Base-by-base conservation (phyloP, 345 rosid genomes). In the Nasturtium officinale region DNA sequence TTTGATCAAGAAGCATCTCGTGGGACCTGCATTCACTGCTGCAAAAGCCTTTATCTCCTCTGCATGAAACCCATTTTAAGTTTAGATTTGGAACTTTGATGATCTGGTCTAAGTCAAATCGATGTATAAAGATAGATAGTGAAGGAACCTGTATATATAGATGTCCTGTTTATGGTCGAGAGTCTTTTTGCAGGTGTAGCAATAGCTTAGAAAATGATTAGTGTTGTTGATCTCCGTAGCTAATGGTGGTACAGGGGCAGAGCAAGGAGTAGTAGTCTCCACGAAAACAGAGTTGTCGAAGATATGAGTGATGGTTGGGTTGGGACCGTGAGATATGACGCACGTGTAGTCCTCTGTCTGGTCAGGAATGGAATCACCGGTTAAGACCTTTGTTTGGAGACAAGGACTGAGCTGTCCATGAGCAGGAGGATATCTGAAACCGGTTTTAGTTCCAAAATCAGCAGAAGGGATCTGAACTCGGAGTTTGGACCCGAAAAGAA, bases 1-100 rank as follows among this genome's bases (percentile, higher is more conserved):
- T 61, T 33, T 79, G 87, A 75, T 93, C 95, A 23, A 79, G 70
- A 46, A 87, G 71, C 86, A 90, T 89, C 81, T 93, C 90, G 56
- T 84, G 83, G 82, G 79, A 80, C 50, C 96, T 79, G 81, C 98
- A 94, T 78, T 89, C 90, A 10, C 67, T 76, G 69, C 91, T 89
- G 80, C 98, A 89, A 74, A 91, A 94, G 1, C 94, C 92, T 55
- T 87, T 85, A 30, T 91, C 97, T 16, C 98, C 98, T 77, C 97
- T 93, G 91, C 78, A 69, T 8, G 28, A 47, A 70, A 52, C 60
- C 60, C 30, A n/a, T 20, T 33, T 28, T 9, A 13, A 28, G 40
- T 10, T 65, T 33, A 67, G 50, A n/a, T 67, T 59, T n/a, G 26
- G 10, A 67, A 52, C 62, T 50, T 20, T 15, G 0, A 21, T 18